Evolutionary conservation across 2,329 filamentous ascomycete species (phyloP).

Genomic region (Hirsutella minnesotensis): DNA sequence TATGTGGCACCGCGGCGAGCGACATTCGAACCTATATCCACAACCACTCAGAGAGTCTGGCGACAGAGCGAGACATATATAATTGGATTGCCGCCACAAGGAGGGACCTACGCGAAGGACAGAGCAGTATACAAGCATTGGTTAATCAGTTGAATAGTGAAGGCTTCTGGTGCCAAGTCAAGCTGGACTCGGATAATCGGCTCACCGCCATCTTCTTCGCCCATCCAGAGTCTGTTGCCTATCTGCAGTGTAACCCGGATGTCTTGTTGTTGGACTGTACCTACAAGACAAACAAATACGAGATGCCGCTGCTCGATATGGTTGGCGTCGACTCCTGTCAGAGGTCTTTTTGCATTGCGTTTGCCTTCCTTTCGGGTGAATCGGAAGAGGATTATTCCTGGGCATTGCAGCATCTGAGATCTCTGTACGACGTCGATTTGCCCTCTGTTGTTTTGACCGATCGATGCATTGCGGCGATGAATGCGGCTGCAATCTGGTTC

Average conservation of each 20-base stretch:
- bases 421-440: not conserved
- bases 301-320: constrained; percentile 12
- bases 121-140: constrained; percentile 10
- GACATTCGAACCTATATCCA: constrained; percentile 8
- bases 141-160: constrained; percentile 9
- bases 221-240: constrained; percentile 10
- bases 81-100: constrained; percentile 9
- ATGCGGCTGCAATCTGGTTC: constrained; percentile 6
- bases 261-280: constrained; percentile 9
- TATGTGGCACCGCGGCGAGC: constrained; percentile 2
- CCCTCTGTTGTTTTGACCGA: constrained; percentile 10
- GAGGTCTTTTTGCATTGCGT: constrained; percentile 11
- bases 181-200: constrained; percentile 5
- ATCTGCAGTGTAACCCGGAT: constrained; percentile 10
- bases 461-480: constrained; percentile 7
- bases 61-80: constrained; percentile 12
- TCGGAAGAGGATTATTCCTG: constrained; percentile 9
- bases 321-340: constrained; percentile 10
- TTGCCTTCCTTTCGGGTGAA: constrained; percentile 10
- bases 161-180: constrained; percentile 10
- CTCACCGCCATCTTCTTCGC: constrained; percentile 11
- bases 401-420: too few species aligned
- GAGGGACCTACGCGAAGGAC: constrained; percentile 5
- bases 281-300: constrained; percentile 14
- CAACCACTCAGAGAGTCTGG: constrained; percentile 4